Evolutionary conservation across 1,284 basidiomycete genomes (phyloP), one percentile per base, ranked within the genome.

Genomic region (Sporisorium exsertum): DNA sequence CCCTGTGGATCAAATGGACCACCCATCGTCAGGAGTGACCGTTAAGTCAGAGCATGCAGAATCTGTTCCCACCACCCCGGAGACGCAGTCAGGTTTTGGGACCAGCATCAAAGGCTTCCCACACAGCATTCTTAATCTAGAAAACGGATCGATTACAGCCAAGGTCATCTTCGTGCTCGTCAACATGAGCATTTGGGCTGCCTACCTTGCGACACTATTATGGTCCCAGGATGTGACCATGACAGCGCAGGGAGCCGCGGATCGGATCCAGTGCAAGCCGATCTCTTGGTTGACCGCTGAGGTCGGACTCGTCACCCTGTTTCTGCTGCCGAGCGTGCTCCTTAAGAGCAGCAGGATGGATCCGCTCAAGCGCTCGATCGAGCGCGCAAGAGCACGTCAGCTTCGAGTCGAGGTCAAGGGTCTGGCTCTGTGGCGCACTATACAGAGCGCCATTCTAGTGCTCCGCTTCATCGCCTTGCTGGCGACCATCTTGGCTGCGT

Each of bases 321-420:
- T 58, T 3, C n/a, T 51, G 10, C 18, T 62, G 18, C 49, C 59
- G n/a, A n/a, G n/a, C 32, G 20, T 71, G 33, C 32, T 65, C 9
- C 12, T 29, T 1, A 22, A 32, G 10, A 54, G 53, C 24, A 32
- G n/a, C 24, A 56, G 22, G 5, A 42, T 65, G 22, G 55, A 71
- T 10, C 63, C 63, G 6, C 51, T 71, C 29, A 49, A 62, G 51
- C 68, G 58, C 18, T 64, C 58, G 12, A 37, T 62, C 37, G 58
- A 62, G 5, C 57, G 29, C 7, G 68, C 63, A 18, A 26, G 55
- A 40, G 51, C 55, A 15, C 63, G 68, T 13, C 58, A 58, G 26
- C 32, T 69, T 12, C 62, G 72, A 40, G 50, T 61, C 16, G 46
- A 68, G 26, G 51, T 33, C 7, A 26, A 35, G 8, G 72, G 72